Base-by-base conservation (phyloP, 1,284 basidiomycete genomes). In the Ustanciosporium gigantosporum region DNA sequence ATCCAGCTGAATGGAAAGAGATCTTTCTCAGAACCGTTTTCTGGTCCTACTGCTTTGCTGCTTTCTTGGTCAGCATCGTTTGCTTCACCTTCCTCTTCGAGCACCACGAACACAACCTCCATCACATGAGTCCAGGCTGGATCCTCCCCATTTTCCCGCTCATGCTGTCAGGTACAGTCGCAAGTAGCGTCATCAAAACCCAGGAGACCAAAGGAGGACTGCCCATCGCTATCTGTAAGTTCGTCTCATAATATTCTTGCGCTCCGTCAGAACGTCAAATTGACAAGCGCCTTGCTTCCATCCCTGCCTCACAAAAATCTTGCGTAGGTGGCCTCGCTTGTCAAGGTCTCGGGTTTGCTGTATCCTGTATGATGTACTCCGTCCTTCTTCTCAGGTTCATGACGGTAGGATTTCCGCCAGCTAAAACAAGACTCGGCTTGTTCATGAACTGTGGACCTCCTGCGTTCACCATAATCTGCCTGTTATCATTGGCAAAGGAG, bases 371-470 rank as follows among this genome's bases (percentile, higher is more conserved):
- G 47, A 56, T 67, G 48, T 67, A 58, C 21, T 22, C 49, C 4
- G 31, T 67, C 13, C 35, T 64, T 14, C 25, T 67, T 3, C 19
- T 46, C 5, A 31, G 60, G 3, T 25, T 67, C n/a, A 61, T 67
- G 53, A 49, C 48, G 13, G 31, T 36, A 14, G 44, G 55, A 3
- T 53, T 46, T 1, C 55, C 53, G 3, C 48, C 46, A n/a, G 27
- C 55, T 2, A 29, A 31, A 2, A 43, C 41, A 8, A 31, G 58
- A 16, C 46, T 51, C 0, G 65, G 60, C 1, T 20, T 67, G 34
- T 64, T 62, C 31, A 62, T 67, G 42, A 44, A 43, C 25, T 45
- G 35, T n/a, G 65, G 65, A 6, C 65, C 65, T 5, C 65, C 58
- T 0, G 46, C 55, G 1, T 67, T 62, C 25, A 62, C 53, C 21